Conservation (phyloP, 1,284 basidiomycete genomes). For the Ceratobasidium sp. region DNA sequence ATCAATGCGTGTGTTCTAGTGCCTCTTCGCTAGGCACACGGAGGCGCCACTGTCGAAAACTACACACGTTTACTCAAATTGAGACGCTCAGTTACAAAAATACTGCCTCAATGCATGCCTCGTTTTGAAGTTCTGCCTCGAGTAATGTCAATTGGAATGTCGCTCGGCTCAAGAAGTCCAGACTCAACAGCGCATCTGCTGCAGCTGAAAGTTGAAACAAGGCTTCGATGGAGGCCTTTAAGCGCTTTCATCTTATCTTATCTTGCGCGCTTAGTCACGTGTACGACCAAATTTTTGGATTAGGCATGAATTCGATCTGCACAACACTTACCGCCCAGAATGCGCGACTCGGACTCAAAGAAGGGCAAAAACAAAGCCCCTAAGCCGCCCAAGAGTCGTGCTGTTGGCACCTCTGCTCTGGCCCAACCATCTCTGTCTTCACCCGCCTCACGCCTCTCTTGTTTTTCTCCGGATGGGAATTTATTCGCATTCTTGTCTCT, state of each 20-base stretch:
- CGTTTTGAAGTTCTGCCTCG: too few species aligned
- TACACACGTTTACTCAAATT: constrained; percentile 13
- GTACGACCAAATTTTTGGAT: constrained; percentile 43
- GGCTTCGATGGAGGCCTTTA: background rate
- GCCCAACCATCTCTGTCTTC: constrained; percentile 70
- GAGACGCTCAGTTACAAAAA: too few species aligned
- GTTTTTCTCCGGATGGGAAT: constrained; percentile 72
- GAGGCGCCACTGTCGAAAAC: background rate
- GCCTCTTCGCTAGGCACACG: constrained; percentile 1
- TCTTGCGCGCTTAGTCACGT: background rate
- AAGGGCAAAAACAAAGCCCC: constrained; percentile 51
- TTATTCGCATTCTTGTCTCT: constrained; percentile 76
- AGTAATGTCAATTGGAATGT: too few species aligned
- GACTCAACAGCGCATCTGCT: too few species aligned
- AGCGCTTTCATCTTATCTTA: constrained; percentile 12
- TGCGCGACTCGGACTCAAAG: constrained; percentile 46
- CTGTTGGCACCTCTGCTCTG: constrained; percentile 68
- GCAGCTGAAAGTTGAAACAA: too few species aligned
- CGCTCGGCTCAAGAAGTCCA: too few species aligned
- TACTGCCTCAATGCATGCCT: too few species aligned
- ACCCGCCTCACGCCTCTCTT: constrained; percentile 65
- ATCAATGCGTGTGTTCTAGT: background rate
- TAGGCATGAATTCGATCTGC: constrained; percentile 45
- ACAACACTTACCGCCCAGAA: constrained; percentile 34
- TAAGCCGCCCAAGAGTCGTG: constrained; percentile 60